Percentiles rank a stretch among this genome's conserved stretches.
Conservation (phyloP, 1,284 basidiomycete species). For the Apiotrichum gracile region DNA sequence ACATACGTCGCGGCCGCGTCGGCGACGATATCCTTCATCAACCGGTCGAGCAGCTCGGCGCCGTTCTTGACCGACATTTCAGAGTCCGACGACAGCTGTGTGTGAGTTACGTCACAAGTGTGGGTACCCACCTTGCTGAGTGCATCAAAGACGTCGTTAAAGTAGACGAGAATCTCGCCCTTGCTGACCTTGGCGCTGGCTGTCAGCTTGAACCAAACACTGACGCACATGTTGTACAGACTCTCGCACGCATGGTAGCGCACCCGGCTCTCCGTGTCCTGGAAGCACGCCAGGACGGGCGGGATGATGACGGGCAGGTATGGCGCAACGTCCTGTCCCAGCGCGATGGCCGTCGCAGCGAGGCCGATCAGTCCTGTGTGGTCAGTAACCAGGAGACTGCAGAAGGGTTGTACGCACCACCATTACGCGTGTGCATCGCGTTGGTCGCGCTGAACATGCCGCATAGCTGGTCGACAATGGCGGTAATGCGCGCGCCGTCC, state of each 20-base stretch:
- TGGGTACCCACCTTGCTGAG: conserved; percentile 72
- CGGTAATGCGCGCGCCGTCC: conserved; percentile 71
- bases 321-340: conserved; percentile 85
- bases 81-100: conserved; percentile 87
- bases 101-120: background rate
- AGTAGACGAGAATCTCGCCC: conserved; percentile 93
- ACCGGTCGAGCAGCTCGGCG: conserved; percentile 92
- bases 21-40: conserved; percentile 95
- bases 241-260: conserved; percentile 81
- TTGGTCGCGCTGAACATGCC: conserved; percentile 84
- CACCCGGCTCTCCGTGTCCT: conserved; percentile 89
- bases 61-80: conserved; percentile 98
- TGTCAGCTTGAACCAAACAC: background rate
- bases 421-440: conserved; percentile 83
- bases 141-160: conserved; percentile 97
- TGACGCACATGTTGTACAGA: conserved; percentile 78
- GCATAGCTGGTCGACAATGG: conserved; percentile 90
- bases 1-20: conserved; percentile 95
- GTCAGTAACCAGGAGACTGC: background rate
- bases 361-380: conserved; percentile 72
- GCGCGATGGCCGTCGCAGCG: conserved; percentile 90
- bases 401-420: conserved; percentile 53
- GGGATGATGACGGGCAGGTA: conserved; percentile 91
- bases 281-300: conserved; percentile 87
- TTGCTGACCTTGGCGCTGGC: conserved; percentile 82